phyloP scores from a whole-genome alignment of 345 rosid species.

The Combretum micranthum region DNA sequence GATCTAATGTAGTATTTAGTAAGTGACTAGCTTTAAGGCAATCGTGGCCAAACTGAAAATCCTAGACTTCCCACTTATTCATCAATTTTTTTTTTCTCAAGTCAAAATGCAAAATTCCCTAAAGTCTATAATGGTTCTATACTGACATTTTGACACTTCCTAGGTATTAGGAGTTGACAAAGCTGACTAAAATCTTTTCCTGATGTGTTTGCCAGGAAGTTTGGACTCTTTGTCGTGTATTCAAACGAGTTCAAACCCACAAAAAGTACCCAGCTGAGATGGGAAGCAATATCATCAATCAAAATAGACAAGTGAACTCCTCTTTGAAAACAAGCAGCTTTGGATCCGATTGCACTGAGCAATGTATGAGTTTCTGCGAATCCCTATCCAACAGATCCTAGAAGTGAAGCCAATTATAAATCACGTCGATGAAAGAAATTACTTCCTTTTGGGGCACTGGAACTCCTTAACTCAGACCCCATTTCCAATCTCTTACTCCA shows the following conservation, averaged over 20 bases:
- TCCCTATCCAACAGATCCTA: constrained; percentile 13
- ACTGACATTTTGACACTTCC: not conserved
- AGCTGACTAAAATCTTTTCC: not conserved
- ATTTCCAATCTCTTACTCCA: constrained; percentile 11
- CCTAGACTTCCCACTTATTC: too few species aligned
- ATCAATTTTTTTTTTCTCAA: too few species aligned
- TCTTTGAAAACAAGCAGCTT: constrained; percentile 49
- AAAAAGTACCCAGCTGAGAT: constrained; percentile 27
- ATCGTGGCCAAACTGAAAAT: too few species aligned
- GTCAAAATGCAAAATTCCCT: too few species aligned
- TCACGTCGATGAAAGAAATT: constrained; percentile 18
- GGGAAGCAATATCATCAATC: constrained; percentile 13
- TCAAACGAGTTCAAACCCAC: constrained; percentile 47
- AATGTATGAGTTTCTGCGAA: constrained; percentile 20
- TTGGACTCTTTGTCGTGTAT: constrained; percentile 78
- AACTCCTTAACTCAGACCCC: constrained; percentile 17
- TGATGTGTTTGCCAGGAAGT: constrained; percentile 44
- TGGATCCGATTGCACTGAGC: constrained; percentile 39
- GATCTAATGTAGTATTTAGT: too few species aligned
- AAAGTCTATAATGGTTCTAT: too few species aligned
- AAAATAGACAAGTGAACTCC: constrained; percentile 22
- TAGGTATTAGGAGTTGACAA: not conserved
- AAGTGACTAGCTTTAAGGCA: too few species aligned
- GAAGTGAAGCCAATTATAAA: constrained; percentile 16
- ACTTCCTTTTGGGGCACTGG: constrained; percentile 6